phyloP scores from a whole-genome alignment of 148 eudicot species.

The Beta vulgaris region DNA sequence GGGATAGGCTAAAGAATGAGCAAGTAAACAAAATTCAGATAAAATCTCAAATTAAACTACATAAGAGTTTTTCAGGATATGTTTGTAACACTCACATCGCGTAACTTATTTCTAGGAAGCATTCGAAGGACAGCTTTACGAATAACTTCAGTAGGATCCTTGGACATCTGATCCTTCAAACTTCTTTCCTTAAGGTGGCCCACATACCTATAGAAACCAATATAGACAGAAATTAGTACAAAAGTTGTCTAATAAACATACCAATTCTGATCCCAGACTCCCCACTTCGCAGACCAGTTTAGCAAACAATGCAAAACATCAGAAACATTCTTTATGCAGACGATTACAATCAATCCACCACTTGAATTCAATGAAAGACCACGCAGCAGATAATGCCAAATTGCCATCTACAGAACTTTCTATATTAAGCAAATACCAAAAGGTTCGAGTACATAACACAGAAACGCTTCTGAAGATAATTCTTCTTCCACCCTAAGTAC shows the following conservation, averaged over 20 bases:
- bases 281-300: not conserved
- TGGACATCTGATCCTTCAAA: conserved; percentile 88
- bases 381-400: not conserved
- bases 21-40: not conserved
- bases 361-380: not conserved
- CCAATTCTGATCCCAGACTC: not conserved
- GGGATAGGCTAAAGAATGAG: not conserved
- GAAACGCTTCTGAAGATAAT: not conserved
- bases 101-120: conserved; percentile 93
- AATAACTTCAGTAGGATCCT: conserved; percentile 95
- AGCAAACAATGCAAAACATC: no score
- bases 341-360: not conserved
- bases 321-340: no score
- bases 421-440: not conserved
- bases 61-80: not conserved
- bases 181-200: conserved; percentile 92
- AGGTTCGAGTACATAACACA: not conserved
- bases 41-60: not conserved
- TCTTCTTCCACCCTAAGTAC: not conserved
- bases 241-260: not conserved
- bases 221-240: not conserved
- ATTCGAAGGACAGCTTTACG: conserved; percentile 93
- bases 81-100: conserved; percentile 69
- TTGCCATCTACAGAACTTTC: not conserved
- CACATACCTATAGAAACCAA: conserved; percentile 49